Evolutionary conservation across 2,329 filamentous ascomycete species (phyloP), one percentile per base, ranked within the genome.

Genomic region (Cryphonectria nitschkei): DNA sequence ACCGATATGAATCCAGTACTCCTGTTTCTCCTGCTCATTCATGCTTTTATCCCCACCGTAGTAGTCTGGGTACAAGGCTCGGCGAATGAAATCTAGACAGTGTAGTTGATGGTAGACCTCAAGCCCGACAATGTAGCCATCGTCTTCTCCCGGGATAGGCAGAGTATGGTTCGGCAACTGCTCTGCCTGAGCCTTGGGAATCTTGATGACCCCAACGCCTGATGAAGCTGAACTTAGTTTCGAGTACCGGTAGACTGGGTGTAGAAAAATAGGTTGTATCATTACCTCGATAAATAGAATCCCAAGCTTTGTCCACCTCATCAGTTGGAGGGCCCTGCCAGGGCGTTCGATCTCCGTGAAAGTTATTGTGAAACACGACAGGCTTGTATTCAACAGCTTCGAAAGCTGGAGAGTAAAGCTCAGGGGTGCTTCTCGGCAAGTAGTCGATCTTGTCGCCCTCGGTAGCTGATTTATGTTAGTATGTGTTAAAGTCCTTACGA

Each of bases 281-380:
- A 69, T 34, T 71, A 69, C 71, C 37, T 67, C 69, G 13, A 61
- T 72, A 70, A 26, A 70, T 50, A 22, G 67, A 50, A 54, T 58
- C 46, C 70, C 58, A 70, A 26, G 68, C 70, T 32, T 68, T 65
- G 29, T 68, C 65, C 26, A 72, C 68, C 13, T 70, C 60, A 54
- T 72, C 68, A n/a, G 64, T 58, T n/a, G 68, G 70, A 16, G 50
- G 70, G 7, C 70, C 70, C 41, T 68, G 66, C 66, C 69, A 73
- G 11, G 32, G n/a, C 2, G 66, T 69, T 0, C 62, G 32, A 34
- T 71, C 66, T 41, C 46, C 65, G 13, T 65, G 63, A 50, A 73
- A 67, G 39, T 69, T 69, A 54, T 71, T 71, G 41, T 69, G 66
- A 43, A 71, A 69, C 7, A 73, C 71, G 29, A 69, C 71, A 34